Evolutionary conservation across 495 filamentous ascomycete genomes (phyloP).

Genomic region (Penicillium dipodomyicola): DNA sequence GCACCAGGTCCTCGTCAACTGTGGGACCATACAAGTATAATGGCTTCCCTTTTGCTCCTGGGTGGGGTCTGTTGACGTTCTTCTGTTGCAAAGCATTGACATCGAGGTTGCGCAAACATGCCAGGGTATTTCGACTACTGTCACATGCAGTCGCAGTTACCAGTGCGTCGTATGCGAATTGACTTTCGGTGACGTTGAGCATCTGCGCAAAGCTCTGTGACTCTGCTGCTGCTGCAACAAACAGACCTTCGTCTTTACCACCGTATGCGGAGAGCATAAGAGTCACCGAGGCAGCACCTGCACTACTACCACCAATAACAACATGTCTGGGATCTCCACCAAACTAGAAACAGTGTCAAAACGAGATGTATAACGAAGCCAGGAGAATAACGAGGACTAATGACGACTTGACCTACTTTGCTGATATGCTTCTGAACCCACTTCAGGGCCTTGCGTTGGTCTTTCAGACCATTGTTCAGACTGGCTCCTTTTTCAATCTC

Average conservation of each 20-base stretch:
- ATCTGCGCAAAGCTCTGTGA: conserved; percentile 64
- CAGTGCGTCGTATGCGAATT: conserved; percentile 65
- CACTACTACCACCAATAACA: conserved; percentile 69
- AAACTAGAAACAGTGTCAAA: conserved; percentile 45
- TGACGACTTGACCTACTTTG: conserved; percentile 33
- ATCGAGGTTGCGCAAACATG: conserved; percentile 56
- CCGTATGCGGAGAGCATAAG: conserved; percentile 65
- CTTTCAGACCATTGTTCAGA: conserved; percentile 69
- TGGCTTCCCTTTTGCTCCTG: conserved; percentile 45
- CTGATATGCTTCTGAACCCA: conserved; percentile 69
- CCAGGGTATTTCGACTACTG: conserved; percentile 45
- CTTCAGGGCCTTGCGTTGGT: conserved; percentile 62
- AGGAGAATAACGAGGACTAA: neutral
- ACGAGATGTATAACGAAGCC: neutral
- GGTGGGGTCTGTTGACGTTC: conserved; percentile 55
- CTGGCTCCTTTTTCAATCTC: conserved; percentile 53
- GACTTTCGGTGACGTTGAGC: conserved; percentile 56
- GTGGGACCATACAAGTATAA: conserved; percentile 60
- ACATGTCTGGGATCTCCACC: conserved; percentile 71
- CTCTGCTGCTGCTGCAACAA: conserved; percentile 63
- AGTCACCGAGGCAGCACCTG: conserved; percentile 64
- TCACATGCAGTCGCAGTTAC: conserved; percentile 55
- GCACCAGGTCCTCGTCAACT: conserved; percentile 58
- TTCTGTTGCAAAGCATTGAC: conserved; percentile 48
- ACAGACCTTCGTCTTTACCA: conserved; percentile 53